These are phyloP conservation scores for Vickermania spadyakhi DNA, from an alignment of 208 protist genomes.

Conservation along the genomic window DNA sequence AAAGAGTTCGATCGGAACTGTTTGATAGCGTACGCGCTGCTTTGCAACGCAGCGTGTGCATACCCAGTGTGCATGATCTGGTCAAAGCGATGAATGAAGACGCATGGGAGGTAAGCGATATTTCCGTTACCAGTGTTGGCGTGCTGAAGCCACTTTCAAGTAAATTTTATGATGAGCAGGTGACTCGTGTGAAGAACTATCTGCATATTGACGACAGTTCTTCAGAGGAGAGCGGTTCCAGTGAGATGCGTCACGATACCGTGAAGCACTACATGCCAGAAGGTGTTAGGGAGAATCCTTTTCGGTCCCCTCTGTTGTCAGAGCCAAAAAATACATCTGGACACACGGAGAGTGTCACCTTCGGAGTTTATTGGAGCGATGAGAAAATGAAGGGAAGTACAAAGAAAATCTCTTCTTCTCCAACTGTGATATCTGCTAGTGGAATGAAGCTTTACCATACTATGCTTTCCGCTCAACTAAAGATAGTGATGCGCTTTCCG, in stretches of 20 bases:
- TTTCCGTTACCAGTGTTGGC: conserved; percentile 38
- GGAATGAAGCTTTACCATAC: conserved; percentile 41
- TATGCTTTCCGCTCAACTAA: conserved; percentile 41
- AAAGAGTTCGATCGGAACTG: neutral
- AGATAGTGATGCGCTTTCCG: conserved; percentile 60
- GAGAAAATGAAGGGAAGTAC: neutral
- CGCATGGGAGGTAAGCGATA: conserved; percentile 36
- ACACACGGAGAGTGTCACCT: conserved; percentile 41
- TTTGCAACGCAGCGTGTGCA: neutral
- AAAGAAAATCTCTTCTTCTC: neutral
- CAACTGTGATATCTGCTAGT: neutral
- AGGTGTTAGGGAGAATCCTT: conserved; percentile 53
- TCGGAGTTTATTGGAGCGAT: conserved; percentile 32
- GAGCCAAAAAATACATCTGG: conserved; percentile 48
- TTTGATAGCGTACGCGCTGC: neutral
- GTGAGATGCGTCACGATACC: neutral
- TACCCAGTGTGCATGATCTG: conserved; percentile 37
- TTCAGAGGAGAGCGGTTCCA: no score
- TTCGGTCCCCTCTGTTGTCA: conserved; percentile 50
- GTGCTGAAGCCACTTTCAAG: conserved; percentile 31
- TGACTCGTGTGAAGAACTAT: neutral
- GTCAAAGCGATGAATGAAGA: conserved; percentile 64
- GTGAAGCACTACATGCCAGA: neutral
- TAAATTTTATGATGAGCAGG: conserved; percentile 1
- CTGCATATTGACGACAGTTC: no score